Evolutionary conservation across 345 rosid genomes (phyloP), one percentile per base, ranked within the genome.

Genomic region (Moricandia arvensis): DNA sequence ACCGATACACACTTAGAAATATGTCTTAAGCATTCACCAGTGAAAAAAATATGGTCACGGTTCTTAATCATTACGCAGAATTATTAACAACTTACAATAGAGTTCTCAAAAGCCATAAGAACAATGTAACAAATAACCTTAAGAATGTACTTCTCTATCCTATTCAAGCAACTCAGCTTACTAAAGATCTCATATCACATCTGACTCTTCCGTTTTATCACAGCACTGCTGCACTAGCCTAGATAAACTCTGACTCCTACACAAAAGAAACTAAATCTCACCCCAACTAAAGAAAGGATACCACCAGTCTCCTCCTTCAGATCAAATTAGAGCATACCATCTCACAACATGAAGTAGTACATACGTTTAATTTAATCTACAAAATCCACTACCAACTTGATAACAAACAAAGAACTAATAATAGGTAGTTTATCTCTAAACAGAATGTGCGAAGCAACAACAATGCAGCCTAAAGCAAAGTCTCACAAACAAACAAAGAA

Each of bases 141-240:
- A 51, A 15, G 11, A 24, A 54, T 68, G 31, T 29, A 37, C 65
- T 38, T 61, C 45, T 17, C 26, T 41, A 65, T 43, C 66, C 24
- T 30, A 30, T 66, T 26, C 47, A 66, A 57, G 17, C 33, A 65
- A 38, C 64, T 65, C 30, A 73, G 64, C 45, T 26, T 53, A 38
- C 43, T 57, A 17, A 55, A 18, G 16, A 58, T 66, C 29, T 8
- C 31, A 54, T 38, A n/a, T n/a, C 60, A 49, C 33, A 21, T 43
- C 34, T 45, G 35, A 63, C 29, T 7, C 63, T 62, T 21, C 15
- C 5, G 16, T 13, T 21, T 37, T 2, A 63, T 49, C 4, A 49
- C 16, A 61, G 34, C 8, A 27, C 24, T 21, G 24, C 24, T 21
- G 24, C 24, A 21, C 37, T 27, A 72, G 45, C 68, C 51, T 49